Evolutionary conservation across 768 basidiomycete species (phyloP), one percentile per base, ranked within the genome.

Genomic region (Gymnopilus dilepis): DNA sequence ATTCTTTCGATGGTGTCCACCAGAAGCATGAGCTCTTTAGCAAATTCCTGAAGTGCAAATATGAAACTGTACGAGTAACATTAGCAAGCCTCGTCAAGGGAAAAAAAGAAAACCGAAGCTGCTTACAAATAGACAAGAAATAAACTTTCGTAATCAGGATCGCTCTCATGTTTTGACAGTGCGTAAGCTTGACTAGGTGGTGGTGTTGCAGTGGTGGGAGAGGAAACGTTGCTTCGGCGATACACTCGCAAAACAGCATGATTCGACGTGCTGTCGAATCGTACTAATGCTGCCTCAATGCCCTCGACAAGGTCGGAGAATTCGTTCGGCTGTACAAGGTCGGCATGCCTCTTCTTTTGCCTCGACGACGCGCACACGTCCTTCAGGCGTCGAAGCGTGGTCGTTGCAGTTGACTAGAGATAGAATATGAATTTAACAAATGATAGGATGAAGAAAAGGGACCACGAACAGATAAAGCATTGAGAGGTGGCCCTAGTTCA

Each of bases 21-120:
- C 11, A 99, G 85, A 19, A 86, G 87, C 31, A 90, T 80, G 53
- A 97, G 74, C 73, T 99, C 97, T 60, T 84, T 80, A 7, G 93
- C 85, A 71, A 98, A 98, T 71, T 99, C 97, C 75, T 99, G 95
- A 43, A 98, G 73, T 0, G 95, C 97, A 75, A 98, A 99, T 65
- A 97, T 91, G 76, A 97, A 98, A 78, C 95, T 97, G 64, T 28
- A 40, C 40, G 6, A 47, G 37, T 34, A 9, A 21, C 7, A 26
- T 67, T 38, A 61, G 56, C 59, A 13, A 58, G 28, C 11, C 22
- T 24, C 51, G 30, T 28, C 17, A 11, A n/a, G n/a, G n/a, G 37
- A 11, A 45, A 26, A 7, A 21, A 56, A 51, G 6, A 11, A 19
- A 52, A 15, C 7, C n/a, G 38, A 17, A 55, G 19, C 51, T 55